Evolutionary conservation across 768 basidiomycete species (phyloP).

Genomic region (Pleurotus eryngii): DNA sequence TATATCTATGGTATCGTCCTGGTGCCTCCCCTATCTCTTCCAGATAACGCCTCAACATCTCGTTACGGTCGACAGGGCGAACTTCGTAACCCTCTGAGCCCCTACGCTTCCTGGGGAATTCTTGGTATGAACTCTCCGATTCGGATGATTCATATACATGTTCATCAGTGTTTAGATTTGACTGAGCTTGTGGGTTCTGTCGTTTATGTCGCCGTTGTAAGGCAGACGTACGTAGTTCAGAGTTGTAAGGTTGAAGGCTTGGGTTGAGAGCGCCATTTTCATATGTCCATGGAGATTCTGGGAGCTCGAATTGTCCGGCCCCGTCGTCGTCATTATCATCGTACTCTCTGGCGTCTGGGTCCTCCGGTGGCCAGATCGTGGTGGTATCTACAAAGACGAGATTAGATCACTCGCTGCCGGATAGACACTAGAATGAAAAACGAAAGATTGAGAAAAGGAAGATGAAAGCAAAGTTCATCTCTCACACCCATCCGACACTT

Average conservation of each 20-base stretch:
- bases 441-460: background rate
- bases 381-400: constrained; percentile 12
- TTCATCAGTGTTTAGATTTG: constrained; percentile 70
- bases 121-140: constrained; percentile 24
- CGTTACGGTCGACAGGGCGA: constrained; percentile 56
- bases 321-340: constrained; percentile 27
- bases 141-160: constrained; percentile 22
- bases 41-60: constrained; percentile 58
- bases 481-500: background rate
- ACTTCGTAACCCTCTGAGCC: constrained; percentile 88
- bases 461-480: background rate
- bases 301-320: constrained; percentile 41
- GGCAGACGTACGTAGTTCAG: constrained; percentile 26
- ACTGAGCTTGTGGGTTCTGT: constrained; percentile 38
- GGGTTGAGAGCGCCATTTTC: constrained; percentile 78
- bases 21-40: constrained; percentile 48
- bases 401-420: constrained; percentile 16
- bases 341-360: constrained; percentile 39
- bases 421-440: background rate
- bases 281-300: constrained; percentile 82
- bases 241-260: constrained; percentile 60
- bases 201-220: constrained; percentile 17
- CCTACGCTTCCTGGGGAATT: constrained; percentile 41
- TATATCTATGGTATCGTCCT: constrained; percentile 66
- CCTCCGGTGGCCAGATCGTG: constrained; percentile 69